phyloP scores from a whole-genome alignment of 768 basidiomycete species.

The Leccinum ochraceum region DNA sequence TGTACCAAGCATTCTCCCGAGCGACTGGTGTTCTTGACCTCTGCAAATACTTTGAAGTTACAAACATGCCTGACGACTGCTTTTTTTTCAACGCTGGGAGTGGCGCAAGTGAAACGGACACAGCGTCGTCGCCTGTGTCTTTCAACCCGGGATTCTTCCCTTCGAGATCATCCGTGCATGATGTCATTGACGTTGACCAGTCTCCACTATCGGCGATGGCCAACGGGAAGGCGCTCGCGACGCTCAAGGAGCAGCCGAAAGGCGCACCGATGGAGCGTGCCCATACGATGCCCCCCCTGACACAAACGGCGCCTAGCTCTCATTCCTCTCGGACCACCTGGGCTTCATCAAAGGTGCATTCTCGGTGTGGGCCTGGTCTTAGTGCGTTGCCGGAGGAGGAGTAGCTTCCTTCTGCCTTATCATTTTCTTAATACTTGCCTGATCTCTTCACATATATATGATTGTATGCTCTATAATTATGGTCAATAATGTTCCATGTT shows the following conservation, averaged over 20 bases:
- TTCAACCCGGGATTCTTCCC: neutral
- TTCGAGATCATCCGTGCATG: neutral
- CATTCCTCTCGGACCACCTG: neutral
- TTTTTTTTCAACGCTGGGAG: neutral
- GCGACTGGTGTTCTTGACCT: constrained; percentile 10
- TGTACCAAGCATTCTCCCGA: neutral
- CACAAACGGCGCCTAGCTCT: neutral
- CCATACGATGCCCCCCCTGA: constrained; percentile 19
- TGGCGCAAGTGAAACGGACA: neutral
- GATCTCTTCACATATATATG: neutral
- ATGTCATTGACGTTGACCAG: neutral
- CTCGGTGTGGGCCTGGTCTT: constrained; percentile 3
- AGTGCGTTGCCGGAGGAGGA: constrained; percentile 9
- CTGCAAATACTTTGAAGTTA: constrained; percentile 1
- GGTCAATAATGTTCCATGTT: neutral
- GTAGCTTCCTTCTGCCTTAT: neutral
- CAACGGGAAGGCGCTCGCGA: constrained; percentile 4
- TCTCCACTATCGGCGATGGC: neutral
- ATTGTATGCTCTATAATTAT: constrained; percentile 7
- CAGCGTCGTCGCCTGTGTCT: neutral
- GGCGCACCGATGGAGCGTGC: constrained; percentile 12
- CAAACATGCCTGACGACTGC: neutral
- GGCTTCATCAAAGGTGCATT: neutral
- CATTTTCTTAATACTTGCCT: neutral
- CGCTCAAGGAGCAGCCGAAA: constrained; percentile 4